Conservation (phyloP, 768 basidiomycete species). For the Hypholoma fasciculare region DNA sequence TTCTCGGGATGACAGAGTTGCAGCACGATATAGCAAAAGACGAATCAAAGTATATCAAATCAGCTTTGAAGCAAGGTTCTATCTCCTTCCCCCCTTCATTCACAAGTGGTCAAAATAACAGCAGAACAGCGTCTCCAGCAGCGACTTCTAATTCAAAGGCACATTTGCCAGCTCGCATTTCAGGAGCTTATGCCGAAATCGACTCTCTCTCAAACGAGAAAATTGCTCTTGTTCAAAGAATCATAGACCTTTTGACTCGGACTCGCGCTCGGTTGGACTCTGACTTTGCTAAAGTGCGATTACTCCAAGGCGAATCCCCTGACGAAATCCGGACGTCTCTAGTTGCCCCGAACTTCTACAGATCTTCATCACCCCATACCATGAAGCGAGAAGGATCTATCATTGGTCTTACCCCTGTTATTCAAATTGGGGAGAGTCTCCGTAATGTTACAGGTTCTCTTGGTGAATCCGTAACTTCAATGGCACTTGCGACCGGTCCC, state of each 20-base stretch:
- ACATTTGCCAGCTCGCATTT: slow-evolving; percentile 33
- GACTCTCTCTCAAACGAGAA: slow-evolving; percentile 38
- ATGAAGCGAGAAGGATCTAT: slow-evolving; percentile 17
- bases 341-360: slow-evolving; percentile 8
- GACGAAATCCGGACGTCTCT: slow-evolving; percentile 19
- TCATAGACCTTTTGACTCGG: slow-evolving; percentile 40
- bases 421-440: slow-evolving; percentile 34
- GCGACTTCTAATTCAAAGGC: slow-evolving; percentile 25
- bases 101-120: slow-evolving; percentile 10
- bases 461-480: slow-evolving; percentile 9
- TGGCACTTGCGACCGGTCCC: slow-evolving; percentile 18
- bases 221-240: slow-evolving; percentile 34
- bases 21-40: slow-evolving; percentile 40
- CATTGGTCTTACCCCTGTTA: slow-evolving; percentile 22
- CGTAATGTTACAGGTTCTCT: slow-evolving; percentile 23
- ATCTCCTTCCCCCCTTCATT: slow-evolving; percentile 12
- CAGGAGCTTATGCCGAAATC: slow-evolving; percentile 35
- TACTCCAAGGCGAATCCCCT: slow-evolving; percentile 37
- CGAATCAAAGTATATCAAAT: slow-evolving; percentile 37
- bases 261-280: slow-evolving; percentile 43
- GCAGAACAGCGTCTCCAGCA: slow-evolving; percentile 15
- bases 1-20: slow-evolving; percentile 28
- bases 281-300: slow-evolving; percentile 38
- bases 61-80: slow-evolving; percentile 25
- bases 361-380: slow-evolving; percentile 17